Evolutionary conservation across 1,284 basidiomycete genomes (phyloP).

Genomic region (Puccinia sorghi): DNA sequence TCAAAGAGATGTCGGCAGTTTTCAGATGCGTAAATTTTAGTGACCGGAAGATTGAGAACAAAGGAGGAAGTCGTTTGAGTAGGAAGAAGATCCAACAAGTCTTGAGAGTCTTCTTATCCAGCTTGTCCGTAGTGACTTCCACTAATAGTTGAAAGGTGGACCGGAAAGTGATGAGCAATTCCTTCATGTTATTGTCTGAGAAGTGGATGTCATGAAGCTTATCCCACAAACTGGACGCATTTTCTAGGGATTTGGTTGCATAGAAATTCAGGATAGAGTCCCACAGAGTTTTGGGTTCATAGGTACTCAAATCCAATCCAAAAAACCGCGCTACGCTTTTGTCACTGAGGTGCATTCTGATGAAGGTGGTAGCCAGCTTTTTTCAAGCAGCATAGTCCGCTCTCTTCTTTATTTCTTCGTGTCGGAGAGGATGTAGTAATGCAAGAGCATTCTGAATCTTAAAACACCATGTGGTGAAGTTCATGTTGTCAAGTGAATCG

Average conservation of each 20-base stretch:
- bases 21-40: no score
- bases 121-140: neutral
- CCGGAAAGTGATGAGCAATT: neutral
- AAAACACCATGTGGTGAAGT: neutral
- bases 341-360: neutral
- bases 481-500: neutral
- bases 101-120: neutral
- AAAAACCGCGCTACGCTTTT: neutral
- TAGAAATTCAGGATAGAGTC: neutral
- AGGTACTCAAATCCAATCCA: no score
- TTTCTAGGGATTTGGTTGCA: conserved; percentile 1
- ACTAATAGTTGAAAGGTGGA: neutral
- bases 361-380: neutral
- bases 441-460: neutral
- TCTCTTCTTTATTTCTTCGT: neutral
- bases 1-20: no score
- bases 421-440: neutral
- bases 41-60: neutral
- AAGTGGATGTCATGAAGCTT: neutral
- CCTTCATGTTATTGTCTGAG: neutral
- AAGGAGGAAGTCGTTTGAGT: neutral
- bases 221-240: neutral
- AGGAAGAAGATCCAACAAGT: conserved; percentile 3
- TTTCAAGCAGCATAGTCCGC: neutral
- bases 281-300: neutral